phyloP scores from a whole-genome alignment of 225 moss, liverwort and hornwort genomes.

The Pleurozium schreberi region DNA sequence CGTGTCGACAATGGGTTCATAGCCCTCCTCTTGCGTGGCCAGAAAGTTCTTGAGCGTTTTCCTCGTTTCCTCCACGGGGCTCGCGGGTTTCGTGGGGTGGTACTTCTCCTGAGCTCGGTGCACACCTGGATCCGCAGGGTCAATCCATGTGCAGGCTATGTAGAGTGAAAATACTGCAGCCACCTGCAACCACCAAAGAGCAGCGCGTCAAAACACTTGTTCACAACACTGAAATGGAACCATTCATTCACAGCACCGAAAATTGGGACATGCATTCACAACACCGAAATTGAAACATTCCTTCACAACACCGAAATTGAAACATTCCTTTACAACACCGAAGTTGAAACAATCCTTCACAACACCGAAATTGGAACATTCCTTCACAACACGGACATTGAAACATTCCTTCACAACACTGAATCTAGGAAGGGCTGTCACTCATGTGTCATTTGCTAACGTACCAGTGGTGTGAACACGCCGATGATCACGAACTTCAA shows the following conservation, averaged over 20 bases:
- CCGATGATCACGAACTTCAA: slow-evolving; percentile 53
- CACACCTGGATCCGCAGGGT: slow-evolving; percentile 79
- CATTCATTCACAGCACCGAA: not conserved
- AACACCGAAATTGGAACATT: not conserved
- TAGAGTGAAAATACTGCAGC: slow-evolving; percentile 64
- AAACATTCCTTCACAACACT: not conserved
- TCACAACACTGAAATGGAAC: not conserved
- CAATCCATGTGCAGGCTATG: slow-evolving; percentile 71
- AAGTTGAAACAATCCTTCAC: not conserved
- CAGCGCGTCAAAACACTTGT: not conserved
- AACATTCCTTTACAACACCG: not conserved
- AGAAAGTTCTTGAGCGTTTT: slow-evolving; percentile 19
- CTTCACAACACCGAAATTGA: not conserved
- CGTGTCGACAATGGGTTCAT: slow-evolving; percentile 36
- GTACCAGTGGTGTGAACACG: slow-evolving; percentile 64
- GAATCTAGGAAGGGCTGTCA: not conserved
- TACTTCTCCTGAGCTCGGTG: slow-evolving; percentile 23
- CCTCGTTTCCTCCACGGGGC: slow-evolving; percentile 13
- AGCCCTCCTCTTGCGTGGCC: slow-evolving; percentile 32
- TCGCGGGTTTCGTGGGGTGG: slow-evolving; percentile 1
- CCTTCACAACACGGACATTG: not conserved
- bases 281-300: not conserved
- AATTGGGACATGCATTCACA: too few relatives aligned
- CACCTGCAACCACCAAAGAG: slow-evolving; percentile 28
- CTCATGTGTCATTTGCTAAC: not conserved